Base-by-base conservation (phyloP, 2,329 filamentous ascomycete species). In the Penicillium sp. region DNA sequence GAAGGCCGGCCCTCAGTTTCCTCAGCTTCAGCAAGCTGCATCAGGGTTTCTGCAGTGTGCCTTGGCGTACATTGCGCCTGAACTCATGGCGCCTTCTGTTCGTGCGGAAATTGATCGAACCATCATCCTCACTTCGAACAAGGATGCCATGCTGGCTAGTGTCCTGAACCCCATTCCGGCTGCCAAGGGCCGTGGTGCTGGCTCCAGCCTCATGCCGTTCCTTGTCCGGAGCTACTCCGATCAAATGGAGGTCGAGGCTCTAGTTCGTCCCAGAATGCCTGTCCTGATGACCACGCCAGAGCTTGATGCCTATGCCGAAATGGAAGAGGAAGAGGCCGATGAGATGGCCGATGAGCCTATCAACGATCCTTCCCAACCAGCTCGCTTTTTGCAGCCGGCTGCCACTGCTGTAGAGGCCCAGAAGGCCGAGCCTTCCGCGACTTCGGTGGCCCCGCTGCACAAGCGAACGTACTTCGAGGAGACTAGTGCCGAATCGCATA, bases 61-160 rank as follows among this genome's bases (percentile, higher is more conserved):
- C 1, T 80, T 96, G 20, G 82, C 83, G 17, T 81, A 82, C 58
- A 76, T 95, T 3, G 87, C 89, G 1, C 85, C 89, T 57, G 81
- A 86, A 52, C 82, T 86, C 70, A 77, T 96, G 39, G 84, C 89
- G n/a, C 85, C 88, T 8, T 85, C 89, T 1, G 72, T 91, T 20
- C 88, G 94, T 54, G 85, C 88, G 11, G 86, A 91, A 51, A 82
- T 96, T 63, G 92, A 97, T 70, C 89, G 90, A 64, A 91, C 90
- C 2, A 90, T 91, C 20, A 89, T 96, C 57, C 78, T 96, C 22
- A 84, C 82, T 5, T 82, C 83, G 60, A 83, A 88, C 73, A 88
- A 87, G 70, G 81, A 88, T 35, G 89, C 90, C 43, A 90, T 97
- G 84, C 71, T 95, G 11, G 87, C 92, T 5, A 94, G 91, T 73